phyloP scores from a whole-genome alignment of 2,329 filamentous ascomycete species.

The Lasiodiplodia citricola region DNA sequence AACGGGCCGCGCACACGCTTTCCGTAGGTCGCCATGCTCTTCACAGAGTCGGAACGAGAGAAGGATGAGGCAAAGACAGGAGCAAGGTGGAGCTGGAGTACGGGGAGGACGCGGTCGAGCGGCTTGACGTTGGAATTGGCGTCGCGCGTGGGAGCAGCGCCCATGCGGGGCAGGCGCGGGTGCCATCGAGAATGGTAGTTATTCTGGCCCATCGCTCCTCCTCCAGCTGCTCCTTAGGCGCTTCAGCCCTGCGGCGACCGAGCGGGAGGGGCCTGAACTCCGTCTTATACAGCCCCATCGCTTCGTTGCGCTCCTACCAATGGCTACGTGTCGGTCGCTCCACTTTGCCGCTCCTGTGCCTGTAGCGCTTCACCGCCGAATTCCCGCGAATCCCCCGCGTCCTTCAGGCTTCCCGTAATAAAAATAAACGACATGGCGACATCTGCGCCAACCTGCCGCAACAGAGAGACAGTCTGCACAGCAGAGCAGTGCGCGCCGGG shows the following conservation, averaged over 20 bases:
- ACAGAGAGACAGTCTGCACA: not conserved
- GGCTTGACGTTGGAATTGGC: not conserved
- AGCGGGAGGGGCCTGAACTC: conserved; percentile 1
- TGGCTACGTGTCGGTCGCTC: conserved; percentile 24
- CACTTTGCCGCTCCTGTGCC: conserved; percentile 15
- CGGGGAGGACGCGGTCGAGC: conserved; percentile 15
- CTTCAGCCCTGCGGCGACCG: conserved; percentile 10
- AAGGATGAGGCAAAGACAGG: conserved; percentile 16
- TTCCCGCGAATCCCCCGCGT: conserved; percentile 19
- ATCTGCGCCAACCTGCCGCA: not conserved
- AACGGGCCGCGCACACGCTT: conserved; percentile 3
- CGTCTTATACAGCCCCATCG: conserved; percentile 22
- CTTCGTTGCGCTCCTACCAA: conserved; percentile 15
- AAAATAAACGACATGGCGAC: not conserved
- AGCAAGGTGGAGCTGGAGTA: conserved; percentile 12
- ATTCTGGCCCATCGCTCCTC: conserved; percentile 13
- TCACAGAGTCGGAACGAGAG: not conserved
- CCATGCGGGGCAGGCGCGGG: conserved; percentile 12
- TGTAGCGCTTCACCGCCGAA: conserved; percentile 12
- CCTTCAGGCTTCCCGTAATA: not conserved
- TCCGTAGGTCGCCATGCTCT: conserved; percentile 12
- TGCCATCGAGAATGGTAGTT: conserved; percentile 13
- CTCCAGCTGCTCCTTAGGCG: not conserved
- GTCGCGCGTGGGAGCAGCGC: not conserved
- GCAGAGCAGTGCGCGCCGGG: not conserved